Percentiles rank a stretch among this genome's conserved stretches.
Evolutionary conservation across 345 rosid species (phyloP).

Genomic region (Erucastrum elatum): DNA sequence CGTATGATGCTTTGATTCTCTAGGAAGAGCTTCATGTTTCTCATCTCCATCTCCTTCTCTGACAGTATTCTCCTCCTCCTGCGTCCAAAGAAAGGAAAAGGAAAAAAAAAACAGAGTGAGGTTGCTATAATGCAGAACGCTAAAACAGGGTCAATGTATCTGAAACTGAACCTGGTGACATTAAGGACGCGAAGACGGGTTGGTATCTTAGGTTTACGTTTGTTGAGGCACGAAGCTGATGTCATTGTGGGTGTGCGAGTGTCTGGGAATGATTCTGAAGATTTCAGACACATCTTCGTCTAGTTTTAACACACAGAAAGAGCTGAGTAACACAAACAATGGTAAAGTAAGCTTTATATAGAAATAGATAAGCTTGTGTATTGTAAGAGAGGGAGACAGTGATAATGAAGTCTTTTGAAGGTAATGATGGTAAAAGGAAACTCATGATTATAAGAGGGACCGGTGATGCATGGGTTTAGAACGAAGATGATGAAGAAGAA

Average conservation of each 20-base stretch:
- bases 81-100: background rate
- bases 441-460: slow-evolving; percentile 55
- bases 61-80: slow-evolving; percentile 44
- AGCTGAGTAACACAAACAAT: slow-evolving; percentile 10
- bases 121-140: background rate
- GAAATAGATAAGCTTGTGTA: background rate
- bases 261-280: slow-evolving; percentile 21
- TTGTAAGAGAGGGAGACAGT: background rate
- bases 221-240: slow-evolving; percentile 15
- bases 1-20: slow-evolving; percentile 62
- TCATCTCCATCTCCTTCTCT: slow-evolving; percentile 49
- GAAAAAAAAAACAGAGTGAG: background rate
- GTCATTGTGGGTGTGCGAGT: background rate
- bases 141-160: slow-evolving; percentile 1
- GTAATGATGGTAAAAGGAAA: slow-evolving; percentile 59
- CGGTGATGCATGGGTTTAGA: slow-evolving; percentile 40
- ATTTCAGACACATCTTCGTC: slow-evolving; percentile 21
- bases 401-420: slow-evolving; percentile 38
- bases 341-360: slow-evolving; percentile 19
- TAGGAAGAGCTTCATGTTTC: slow-evolving; percentile 59
- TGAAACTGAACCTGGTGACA: slow-evolving; percentile 30
- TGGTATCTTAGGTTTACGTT: slow-evolving; percentile 17
- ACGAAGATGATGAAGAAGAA: slow-evolving; percentile 37
- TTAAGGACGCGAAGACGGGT: slow-evolving; percentile 1
- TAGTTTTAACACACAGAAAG: background rate